Percentiles rank a stretch among this genome's conserved stretches.
Evolutionary conservation across 441 rosid genomes (phyloP).

Genomic region (Isatis lusitanica): DNA sequence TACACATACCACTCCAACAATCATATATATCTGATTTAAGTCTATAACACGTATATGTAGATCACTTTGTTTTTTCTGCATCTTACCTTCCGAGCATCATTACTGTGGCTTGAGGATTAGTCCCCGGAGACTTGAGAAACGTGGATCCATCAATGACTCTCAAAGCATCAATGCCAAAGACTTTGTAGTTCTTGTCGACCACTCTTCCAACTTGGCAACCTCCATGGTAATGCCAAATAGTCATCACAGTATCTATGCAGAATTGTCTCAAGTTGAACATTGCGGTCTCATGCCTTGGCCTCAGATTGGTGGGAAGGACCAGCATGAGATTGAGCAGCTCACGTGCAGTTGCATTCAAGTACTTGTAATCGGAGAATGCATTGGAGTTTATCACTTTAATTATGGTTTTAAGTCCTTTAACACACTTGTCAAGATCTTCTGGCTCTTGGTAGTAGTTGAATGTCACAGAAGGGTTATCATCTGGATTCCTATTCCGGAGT

Average conservation of each 20-base stretch:
- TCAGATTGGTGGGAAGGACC: slow-evolving; percentile 40
- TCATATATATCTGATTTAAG: neutral
- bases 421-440: slow-evolving; percentile 45
- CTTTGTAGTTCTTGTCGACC: slow-evolving; percentile 44
- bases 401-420: slow-evolving; percentile 42
- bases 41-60: neutral
- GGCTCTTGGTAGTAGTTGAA: slow-evolving; percentile 53
- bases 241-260: slow-evolving; percentile 51
- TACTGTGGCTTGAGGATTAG: slow-evolving; percentile 60
- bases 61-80: neutral
- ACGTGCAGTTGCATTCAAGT: slow-evolving; percentile 6
- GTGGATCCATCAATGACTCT: slow-evolving; percentile 55
- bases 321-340: slow-evolving; percentile 34
- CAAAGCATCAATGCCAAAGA: slow-evolving; percentile 43
- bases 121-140: slow-evolving; percentile 49
- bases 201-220: slow-evolving; percentile 51
- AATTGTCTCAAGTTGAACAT: slow-evolving; percentile 42
- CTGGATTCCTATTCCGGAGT: slow-evolving; percentile 39
- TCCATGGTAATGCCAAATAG: slow-evolving; percentile 61
- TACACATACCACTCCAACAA: slow-evolving; percentile 22
- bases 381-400: slow-evolving; percentile 38
- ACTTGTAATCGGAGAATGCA: slow-evolving; percentile 40
- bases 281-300: slow-evolving; percentile 37
- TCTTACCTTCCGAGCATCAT: slow-evolving; percentile 66
- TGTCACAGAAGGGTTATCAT: slow-evolving; percentile 45